Conservation (phyloP, 225 moss, liverwort and hornwort species). For the Physcomitrium patens region DNA sequence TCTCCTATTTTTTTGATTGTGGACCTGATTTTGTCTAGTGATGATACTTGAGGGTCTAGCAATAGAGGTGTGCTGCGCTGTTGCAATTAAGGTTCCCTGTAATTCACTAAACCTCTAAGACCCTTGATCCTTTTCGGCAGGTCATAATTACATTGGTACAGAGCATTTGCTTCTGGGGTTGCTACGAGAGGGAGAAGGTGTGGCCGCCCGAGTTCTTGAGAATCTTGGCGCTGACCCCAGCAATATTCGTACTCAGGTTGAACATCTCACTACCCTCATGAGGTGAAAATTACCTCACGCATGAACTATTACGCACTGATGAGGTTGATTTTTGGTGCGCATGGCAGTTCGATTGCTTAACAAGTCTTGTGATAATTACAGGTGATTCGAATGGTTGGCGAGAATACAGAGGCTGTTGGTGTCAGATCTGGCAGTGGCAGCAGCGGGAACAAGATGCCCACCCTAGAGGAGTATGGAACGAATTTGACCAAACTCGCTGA, state of each 20-base stretch:
- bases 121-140: constrained; percentile 30
- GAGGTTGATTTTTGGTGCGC: not conserved
- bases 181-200: constrained; percentile 93
- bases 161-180: constrained; percentile 93
- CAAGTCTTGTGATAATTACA: constrained; percentile 27
- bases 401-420: constrained; percentile 85
- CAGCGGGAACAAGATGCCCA: constrained; percentile 88
- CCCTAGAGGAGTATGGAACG: constrained; percentile 88
- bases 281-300: not conserved
- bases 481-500: constrained; percentile 91
- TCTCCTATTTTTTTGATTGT: not conserved
- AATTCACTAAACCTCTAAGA: not conserved
- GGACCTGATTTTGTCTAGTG: not conserved
- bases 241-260: constrained; percentile 88
- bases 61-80: no score
- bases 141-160: constrained; percentile 98
- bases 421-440: constrained; percentile 82
- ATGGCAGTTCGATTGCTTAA: no score
- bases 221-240: constrained; percentile 90
- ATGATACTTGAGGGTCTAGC: no score
- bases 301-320: not conserved
- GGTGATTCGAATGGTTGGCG: constrained; percentile 94
- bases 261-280: not conserved
- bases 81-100: no score
- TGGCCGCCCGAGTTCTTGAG: constrained; percentile 85